A percentile compares a stretch with the other conserved stretches of the same genome.
phyloP scores from a whole-genome alignment of 23 red algal genomes.

The Gracilariopsis chorda region DNA sequence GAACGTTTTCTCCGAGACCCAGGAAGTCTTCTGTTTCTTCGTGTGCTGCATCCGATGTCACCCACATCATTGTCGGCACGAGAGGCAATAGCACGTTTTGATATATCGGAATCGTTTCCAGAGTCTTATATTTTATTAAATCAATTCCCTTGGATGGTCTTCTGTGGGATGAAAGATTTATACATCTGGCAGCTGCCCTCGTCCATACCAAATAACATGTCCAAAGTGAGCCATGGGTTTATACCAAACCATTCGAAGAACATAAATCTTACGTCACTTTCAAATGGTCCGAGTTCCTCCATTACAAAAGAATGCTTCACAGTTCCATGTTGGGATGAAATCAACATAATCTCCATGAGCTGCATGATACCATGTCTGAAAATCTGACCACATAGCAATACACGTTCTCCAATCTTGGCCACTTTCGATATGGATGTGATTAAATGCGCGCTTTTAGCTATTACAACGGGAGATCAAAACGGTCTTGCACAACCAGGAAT shows the following conservation, averaged over 20 bases:
- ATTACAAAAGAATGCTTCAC: not conserved
- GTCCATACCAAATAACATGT: slow-evolving; percentile 27
- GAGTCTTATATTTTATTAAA: not conserved
- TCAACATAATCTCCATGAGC: not conserved
- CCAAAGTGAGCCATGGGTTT: not conserved
- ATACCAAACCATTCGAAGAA: slow-evolving; percentile 17
- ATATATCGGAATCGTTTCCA: slow-evolving; percentile 9
- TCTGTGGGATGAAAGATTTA: not conserved
- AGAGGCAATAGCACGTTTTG: not conserved
- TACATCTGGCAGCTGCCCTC: not conserved
- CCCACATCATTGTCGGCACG: not conserved
- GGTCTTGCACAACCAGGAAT: not conserved
- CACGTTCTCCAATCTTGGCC: slow-evolving; percentile 17
- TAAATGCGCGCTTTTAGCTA: slow-evolving; percentile 27
- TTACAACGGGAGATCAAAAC: not conserved
- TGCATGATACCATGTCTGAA: slow-evolving; percentile 24
- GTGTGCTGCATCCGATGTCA: too few relatives aligned
- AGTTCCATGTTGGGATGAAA: not conserved
- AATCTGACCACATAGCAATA: not conserved
- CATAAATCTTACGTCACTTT: not conserved
- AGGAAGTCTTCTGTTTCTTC: too few relatives aligned
- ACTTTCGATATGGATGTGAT: slow-evolving; percentile 15
- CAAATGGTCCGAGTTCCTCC: not conserved
- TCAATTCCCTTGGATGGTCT: too few relatives aligned
- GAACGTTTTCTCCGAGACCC: too few relatives aligned